Evolutionary conservation across 2,329 filamentous ascomycete genomes (phyloP), one percentile per base, ranked within the genome.

Genomic region (Pyrenophora tritici-repentis): DNA sequence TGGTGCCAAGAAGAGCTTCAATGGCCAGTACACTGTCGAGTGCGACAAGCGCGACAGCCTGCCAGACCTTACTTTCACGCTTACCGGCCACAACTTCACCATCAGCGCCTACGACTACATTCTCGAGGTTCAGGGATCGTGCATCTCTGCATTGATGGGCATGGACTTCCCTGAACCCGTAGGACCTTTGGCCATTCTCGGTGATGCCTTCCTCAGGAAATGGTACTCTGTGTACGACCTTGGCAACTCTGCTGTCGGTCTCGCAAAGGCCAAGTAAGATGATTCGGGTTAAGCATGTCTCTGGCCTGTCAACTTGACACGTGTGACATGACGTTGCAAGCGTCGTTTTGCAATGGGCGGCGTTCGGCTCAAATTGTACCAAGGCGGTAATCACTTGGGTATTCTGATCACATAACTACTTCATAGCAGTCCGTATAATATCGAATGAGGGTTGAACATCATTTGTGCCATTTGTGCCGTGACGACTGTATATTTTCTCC

Each of bases 141-240:
- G 94, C 78, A 96, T 99, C 77, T 97, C 91, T 57, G 89, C 91
- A 65, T 96, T 99, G 80, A 95, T 96, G 86, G 92, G 91, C 67
- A 96, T 97, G 87, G 94, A 81, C 63, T 79, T 83, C 73, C 88
- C 91, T 50, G 89, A 87, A 71, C 91, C 91, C 33, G 87, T 89
- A 53, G 93, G 94, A 39, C 94, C 94, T 63, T 85, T 99, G 60
- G 92, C 91, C 56, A 99, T 99, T 61, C 86, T 99, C 20, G 94
- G 94, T 69, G 91, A 96, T 75, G 89, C 84, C 59, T 87, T 87
- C 82, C 76, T 87, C 72, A 86, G 91, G 77, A 89, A 83, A 73
- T 95, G 87, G 83, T 97, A 97, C 85, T 96, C 91, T 60, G 89
- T 99, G 72, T 99, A 99, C 74, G 91, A 99, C 77, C 83, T 97